Evolutionary conservation across 345 rosid species (phyloP).

Genomic region (Eucalyptus globulus): DNA sequence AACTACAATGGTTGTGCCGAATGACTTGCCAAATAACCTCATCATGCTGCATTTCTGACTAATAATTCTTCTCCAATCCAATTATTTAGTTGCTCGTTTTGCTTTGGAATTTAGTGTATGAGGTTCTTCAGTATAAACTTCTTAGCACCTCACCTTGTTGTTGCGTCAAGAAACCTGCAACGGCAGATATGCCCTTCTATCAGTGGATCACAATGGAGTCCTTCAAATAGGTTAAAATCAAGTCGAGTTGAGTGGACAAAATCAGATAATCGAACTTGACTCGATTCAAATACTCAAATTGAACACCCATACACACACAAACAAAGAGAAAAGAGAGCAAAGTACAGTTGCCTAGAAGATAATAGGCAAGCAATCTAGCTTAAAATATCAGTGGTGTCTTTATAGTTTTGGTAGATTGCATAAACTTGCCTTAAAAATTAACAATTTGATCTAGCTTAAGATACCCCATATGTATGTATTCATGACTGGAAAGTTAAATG

Average conservation of each 20-base stretch:
- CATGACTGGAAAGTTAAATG: too few species aligned
- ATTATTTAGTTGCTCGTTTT: not conserved
- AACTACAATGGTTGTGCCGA: constrained; percentile 95
- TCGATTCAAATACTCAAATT: not conserved
- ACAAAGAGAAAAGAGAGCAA: not conserved
- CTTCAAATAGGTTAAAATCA: not conserved
- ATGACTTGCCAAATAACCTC: constrained; percentile 95
- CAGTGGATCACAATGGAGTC: not conserved
- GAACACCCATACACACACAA: not conserved
- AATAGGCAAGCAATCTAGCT: not conserved
- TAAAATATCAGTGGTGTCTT: too few species aligned
- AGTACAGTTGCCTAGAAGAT: not conserved
- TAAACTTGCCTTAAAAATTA: too few species aligned
- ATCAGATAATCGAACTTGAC: not conserved
- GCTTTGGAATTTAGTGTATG: not conserved
- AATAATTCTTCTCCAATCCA: not conserved
- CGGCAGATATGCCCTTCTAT: not conserved
- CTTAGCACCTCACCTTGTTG: not conserved
- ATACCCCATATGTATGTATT: too few species aligned
- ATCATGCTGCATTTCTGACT: constrained; percentile 69
- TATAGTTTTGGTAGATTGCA: too few species aligned
- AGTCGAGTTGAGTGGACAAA: not conserved
- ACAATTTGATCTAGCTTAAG: too few species aligned
- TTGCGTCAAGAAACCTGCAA: not conserved
- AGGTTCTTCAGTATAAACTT: not conserved